phyloP scores from a whole-genome alignment of 306 rosid genomes.

The Lithocarpus polystachyus region DNA sequence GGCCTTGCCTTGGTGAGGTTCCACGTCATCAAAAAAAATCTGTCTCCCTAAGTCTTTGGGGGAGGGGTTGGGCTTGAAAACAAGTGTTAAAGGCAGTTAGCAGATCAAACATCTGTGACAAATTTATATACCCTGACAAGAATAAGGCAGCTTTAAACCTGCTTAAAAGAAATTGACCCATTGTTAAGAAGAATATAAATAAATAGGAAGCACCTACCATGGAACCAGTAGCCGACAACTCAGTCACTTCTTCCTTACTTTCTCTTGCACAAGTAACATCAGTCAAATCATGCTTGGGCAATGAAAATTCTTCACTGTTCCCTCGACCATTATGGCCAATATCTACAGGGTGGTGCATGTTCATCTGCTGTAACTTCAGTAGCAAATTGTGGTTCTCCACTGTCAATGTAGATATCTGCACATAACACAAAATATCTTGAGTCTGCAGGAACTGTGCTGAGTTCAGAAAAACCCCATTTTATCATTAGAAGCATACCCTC shows the following conservation, averaged over 20 bases:
- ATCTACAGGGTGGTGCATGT: constrained; percentile 31
- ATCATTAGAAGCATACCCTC: not conserved
- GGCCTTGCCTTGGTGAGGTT: too few species aligned
- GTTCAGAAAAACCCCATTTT: not conserved
- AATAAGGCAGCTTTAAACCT: not conserved
- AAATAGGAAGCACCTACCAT: constrained; percentile 43
- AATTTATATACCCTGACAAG: not conserved
- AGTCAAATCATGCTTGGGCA: constrained; percentile 23
- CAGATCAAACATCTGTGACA: not conserved
- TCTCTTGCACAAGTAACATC: constrained; percentile 28
- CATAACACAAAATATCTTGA: constrained; percentile 22
- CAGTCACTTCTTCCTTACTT: constrained; percentile 38
- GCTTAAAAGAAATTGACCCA: not conserved
- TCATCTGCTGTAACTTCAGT: constrained; percentile 57
- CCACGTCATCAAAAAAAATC: too few species aligned
- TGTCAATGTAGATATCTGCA: constrained; percentile 70
- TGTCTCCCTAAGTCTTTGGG: too few species aligned
- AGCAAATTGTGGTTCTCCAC: constrained; percentile 65
- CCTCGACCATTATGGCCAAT: constrained; percentile 12
- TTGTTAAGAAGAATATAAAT: not conserved
- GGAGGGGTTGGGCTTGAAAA: not conserved
- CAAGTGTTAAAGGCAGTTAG: not conserved
- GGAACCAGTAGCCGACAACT: constrained; percentile 30
- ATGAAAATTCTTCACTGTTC: constrained; percentile 21
- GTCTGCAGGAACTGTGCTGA: constrained; percentile 6